phyloP scores from a whole-genome alignment of 371 early-diverging fungal species.

The Mortierella sp. region DNA sequence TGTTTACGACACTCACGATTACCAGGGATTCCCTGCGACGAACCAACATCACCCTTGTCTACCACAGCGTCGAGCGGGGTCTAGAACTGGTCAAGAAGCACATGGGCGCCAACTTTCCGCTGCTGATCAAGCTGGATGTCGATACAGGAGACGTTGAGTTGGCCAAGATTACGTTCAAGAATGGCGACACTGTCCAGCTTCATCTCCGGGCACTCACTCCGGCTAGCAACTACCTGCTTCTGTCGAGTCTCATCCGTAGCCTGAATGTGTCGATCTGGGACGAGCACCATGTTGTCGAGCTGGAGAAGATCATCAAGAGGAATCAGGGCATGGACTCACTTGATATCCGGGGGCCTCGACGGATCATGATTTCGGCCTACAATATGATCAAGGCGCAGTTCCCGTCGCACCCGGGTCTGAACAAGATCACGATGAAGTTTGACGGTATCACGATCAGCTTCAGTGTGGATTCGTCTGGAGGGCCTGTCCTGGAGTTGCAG shows the following conservation, averaged over 20 bases:
- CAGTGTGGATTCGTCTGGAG: neutral
- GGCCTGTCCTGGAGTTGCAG: neutral
- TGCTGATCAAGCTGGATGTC: neutral
- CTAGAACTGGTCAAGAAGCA: slow-evolving; percentile 23
- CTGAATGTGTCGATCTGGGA: slow-evolving; percentile 16
- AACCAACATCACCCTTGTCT: slow-evolving; percentile 16
- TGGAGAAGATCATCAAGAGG: slow-evolving; percentile 22
- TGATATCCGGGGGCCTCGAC: slow-evolving; percentile 12
- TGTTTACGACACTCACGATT: slow-evolving; percentile 15
- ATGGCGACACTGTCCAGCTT: slow-evolving; percentile 13
- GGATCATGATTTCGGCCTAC: slow-evolving; percentile 10
- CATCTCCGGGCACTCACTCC: slow-evolving; percentile 3
- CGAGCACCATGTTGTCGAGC: neutral
- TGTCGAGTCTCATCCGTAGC: slow-evolving; percentile 16
- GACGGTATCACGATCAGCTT: slow-evolving; percentile 1
- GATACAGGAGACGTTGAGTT: slow-evolving; percentile 15
- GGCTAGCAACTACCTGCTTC: slow-evolving; percentile 19
- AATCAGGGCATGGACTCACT: slow-evolving; percentile 21
- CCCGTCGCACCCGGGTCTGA: slow-evolving; percentile 1
- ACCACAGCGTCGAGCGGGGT: slow-evolving; percentile 11
- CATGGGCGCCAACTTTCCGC: slow-evolving; percentile 19
- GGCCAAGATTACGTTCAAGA: slow-evolving; percentile 18
- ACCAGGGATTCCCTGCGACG: slow-evolving; percentile 1
- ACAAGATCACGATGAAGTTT: slow-evolving; percentile 1
- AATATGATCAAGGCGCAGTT: neutral